Evolutionary conservation across 305 asterid species (phyloP), one percentile per base, ranked within the genome.

Genomic region (Solanum hybrid): DNA sequence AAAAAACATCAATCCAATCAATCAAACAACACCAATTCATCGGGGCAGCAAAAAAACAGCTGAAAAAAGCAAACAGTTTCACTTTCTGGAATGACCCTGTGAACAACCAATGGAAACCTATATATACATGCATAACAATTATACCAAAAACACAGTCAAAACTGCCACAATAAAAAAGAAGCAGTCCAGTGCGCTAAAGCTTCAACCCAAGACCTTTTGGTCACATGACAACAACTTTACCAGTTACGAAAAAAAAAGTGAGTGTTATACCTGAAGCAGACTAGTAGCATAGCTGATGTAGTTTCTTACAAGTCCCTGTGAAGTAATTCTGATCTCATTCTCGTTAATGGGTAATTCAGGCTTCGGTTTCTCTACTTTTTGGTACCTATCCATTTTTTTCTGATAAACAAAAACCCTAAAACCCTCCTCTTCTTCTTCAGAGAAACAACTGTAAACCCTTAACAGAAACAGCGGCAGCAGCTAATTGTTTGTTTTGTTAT

Each of bases 241-340:
- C 12, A 3, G 6, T 29, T 76, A 31, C 2, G 8, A 56, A 31
- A 31, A 15, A 15, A 84, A 17, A 42, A 12, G 26, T 31, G 32
- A 4, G 4, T 10, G 19, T 27, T 29, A 35, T 29, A 95, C 99
- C 98, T 95, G 99, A 88, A 97, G 96, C 71, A 96, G 98, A 34
- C 92, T 95, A 85, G 97, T 91, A 60, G 98, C 99, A 90, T 97
- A 97, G 93, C 92, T 97, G 94, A 96, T 92, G 94, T 97, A 97
- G 92, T 94, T 97, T 35, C 98, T 95, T 36, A 96, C 96, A 91
- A 94, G 78, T 60, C 99, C 99, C 89, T 95, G 98, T 10, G 98
- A 94, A 76, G 99, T 97, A 86, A 97, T 95, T 35, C 99, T 97
- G 93, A 97, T 96, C 95, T 97, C 99, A 95, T 97, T 97, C 93